Percentiles rank a stretch among this genome's conserved stretches.
phyloP scores from a whole-genome alignment of 495 filamentous ascomycete genomes.

The Penicillium psychrofluorescens region DNA sequence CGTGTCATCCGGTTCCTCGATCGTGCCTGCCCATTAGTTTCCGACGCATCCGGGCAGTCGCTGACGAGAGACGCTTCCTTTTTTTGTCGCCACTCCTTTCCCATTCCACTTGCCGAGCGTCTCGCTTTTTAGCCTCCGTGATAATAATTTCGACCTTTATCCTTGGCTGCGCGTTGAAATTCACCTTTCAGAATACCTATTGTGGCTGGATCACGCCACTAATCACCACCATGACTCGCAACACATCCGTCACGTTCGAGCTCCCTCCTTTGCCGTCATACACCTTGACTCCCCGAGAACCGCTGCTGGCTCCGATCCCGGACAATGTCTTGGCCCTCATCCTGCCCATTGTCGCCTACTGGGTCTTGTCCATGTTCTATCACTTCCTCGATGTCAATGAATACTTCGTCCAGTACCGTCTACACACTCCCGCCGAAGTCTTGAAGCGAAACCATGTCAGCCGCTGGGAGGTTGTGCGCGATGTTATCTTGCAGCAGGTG shows the following conservation, averaged over 20 bases:
- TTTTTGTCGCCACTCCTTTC: not conserved
- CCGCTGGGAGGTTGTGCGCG: constrained; percentile 72
- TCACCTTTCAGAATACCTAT: not conserved
- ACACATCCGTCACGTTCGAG: constrained; percentile 34
- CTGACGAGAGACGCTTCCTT: constrained; percentile 1
- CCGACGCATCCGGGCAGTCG: constrained; percentile 10
- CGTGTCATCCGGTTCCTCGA: not conserved
- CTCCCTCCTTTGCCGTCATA: constrained; percentile 77
- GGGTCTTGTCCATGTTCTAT: constrained; percentile 79
- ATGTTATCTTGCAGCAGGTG: constrained; percentile 84
- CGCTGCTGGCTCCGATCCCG: constrained; percentile 68
- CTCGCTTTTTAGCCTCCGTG: not conserved
- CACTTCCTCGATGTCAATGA: constrained; percentile 76
- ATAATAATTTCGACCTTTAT: too few species aligned
- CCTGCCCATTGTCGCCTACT: constrained; percentile 80
- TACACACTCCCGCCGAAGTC: constrained; percentile 89
- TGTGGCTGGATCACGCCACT: not conserved
- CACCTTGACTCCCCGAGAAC: constrained; percentile 55
- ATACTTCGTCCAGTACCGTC: constrained; percentile 76
- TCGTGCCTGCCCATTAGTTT: constrained; percentile 9
- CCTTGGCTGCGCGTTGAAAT: too few species aligned
- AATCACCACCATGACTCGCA: constrained; percentile 27
- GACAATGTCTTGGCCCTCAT: constrained; percentile 70
- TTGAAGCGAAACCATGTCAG: constrained; percentile 78
- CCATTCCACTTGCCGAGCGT: not conserved